Base-by-base conservation (phyloP, 192 early-diverging fungal species). In the Haplosporangium gracile region DNA sequence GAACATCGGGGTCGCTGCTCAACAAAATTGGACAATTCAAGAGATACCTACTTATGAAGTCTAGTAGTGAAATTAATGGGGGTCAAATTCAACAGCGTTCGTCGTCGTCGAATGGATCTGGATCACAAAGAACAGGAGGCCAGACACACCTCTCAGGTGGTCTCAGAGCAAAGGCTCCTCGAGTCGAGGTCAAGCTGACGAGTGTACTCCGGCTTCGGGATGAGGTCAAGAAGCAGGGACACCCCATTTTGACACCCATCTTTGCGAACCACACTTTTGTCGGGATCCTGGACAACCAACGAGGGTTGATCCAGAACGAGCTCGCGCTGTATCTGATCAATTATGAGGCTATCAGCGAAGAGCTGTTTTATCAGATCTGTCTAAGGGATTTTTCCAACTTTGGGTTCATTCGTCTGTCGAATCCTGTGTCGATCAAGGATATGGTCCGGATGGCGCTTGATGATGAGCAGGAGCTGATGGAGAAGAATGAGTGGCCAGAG, bases 341-440 rank as follows among this genome's bases (percentile, higher is more conserved):
- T 71, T 96, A 94, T 80, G 90, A 93, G 76, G 91, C 92, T 40
- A 77, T 95, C 57, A 97, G 96, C 84, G 94, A 94, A 75, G 95
- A 97, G 68, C 88, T 99, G 40, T 97, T 99, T 80, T 97, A 98
- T 89, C 97, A 99, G 82, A 89, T 97, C 2, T 88, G 88, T 45
- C 80, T 99, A 22, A 88, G 89, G 32, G 95, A 96, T 42, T 98
- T 99, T 88, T 93, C 92, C 70, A 99, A 99, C 80, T 98, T 96
- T 88, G 98, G 97, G 5, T 90, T 81, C 42, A 91, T 98, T 38
- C 70, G 89, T 26, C 88, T 97, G 45, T 90, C 94, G 16, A 88
- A 83, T 2, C 91, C 96, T 7, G 91, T 92, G 34, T 85, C 93
- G 20, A 94, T 98, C 72, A 81, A 88, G 68, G 93, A 96, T 0